Evolutionary conservation across 1,284 basidiomycete genomes (phyloP), one percentile per base, ranked within the genome.

Genomic region (Ustilago lituana): DNA sequence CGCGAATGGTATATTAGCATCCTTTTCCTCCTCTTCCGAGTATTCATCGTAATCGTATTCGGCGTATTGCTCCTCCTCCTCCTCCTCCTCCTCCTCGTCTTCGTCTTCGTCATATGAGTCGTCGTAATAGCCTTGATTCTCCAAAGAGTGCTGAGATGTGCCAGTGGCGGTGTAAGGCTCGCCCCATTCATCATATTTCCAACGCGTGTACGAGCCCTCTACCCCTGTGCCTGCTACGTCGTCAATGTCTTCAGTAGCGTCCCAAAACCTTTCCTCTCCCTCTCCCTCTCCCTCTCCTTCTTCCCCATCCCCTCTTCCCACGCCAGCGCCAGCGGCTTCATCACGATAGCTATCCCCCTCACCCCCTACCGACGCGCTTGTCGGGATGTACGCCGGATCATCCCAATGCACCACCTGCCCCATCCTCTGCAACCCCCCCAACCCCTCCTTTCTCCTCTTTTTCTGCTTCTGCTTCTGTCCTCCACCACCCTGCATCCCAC

Each of bases 151-250:
- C n/a, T n/a, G n/a, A n/a, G n/a, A n/a, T n/a, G n/a, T n/a, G n/a
- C n/a, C n/a, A 24, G 48, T 11, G 2, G 15, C 31, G 44, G 36
- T 41, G 31, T 52, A 57, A 17, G 45, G 46, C 23, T 61, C 31
- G 5, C 49, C 58, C 19, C 40, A 29, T 32, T 68, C 65, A 17
- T 62, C 59, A 17, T 68, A 63, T 43, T 68, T 62, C 65, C 59
- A 68, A 2, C 17, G 20, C 0, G 31, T 48, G 31, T 51, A 54
- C 22, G 5, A 3, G 15, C 22, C 36, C 10, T 44, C 51, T 10
- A 4, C 26, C n/a, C 10, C 35, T 6, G 1, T 19, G 31, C 23
- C 40, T 2, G 1, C 31, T n/a, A 31, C 33, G 1, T 36, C 24
- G 14, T 33, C 32, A 19, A 17, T 9, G 14, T 1, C 22, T 10